Percentiles rank a stretch among this genome's conserved stretches.
Conservation (phyloP, 257 asterid species). For the Gentiana dahurica region DNA sequence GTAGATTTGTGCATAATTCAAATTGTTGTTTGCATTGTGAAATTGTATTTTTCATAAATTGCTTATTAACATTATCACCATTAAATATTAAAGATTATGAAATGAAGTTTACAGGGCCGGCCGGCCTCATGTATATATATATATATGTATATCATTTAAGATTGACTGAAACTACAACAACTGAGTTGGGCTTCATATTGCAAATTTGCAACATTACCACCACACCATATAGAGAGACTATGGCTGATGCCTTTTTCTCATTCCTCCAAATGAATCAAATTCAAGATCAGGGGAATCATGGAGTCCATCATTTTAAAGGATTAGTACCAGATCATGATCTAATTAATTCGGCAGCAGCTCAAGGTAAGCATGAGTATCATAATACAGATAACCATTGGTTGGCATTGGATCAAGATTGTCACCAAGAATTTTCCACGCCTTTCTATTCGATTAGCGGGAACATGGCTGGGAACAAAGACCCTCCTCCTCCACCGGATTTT, state of each 20-base stretch:
- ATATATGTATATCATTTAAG: no score
- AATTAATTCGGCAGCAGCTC: not conserved
- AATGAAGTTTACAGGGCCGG: no score
- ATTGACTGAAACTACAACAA: no score
- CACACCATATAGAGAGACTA: not conserved
- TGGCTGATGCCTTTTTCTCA: constrained; percentile 7
- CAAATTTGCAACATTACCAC: not conserved
- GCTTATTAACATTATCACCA: no score
- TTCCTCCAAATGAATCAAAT: constrained; percentile 1
- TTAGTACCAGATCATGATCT: no score
- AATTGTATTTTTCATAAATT: no score
- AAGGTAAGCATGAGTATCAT: not conserved
- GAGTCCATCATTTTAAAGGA: not conserved
- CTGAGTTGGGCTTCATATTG: no score
- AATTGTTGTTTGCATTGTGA: no score
- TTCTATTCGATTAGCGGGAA: not conserved
- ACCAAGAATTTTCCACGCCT: not conserved
- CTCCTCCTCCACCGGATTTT: not conserved
- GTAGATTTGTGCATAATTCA: no score
- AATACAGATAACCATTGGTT: not conserved
- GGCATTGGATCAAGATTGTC: not conserved
- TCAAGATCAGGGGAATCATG: constrained; percentile 1
- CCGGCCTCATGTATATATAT: no score
- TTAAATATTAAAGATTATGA: no score
- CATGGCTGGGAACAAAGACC: not conserved